Percentiles rank a stretch among this genome's conserved stretches.
These are phyloP conservation scores for Monilinia aucupariae DNA, from an alignment of 2,329 filamentous ascomycete genomes.

Conservation along the genomic window DNA sequence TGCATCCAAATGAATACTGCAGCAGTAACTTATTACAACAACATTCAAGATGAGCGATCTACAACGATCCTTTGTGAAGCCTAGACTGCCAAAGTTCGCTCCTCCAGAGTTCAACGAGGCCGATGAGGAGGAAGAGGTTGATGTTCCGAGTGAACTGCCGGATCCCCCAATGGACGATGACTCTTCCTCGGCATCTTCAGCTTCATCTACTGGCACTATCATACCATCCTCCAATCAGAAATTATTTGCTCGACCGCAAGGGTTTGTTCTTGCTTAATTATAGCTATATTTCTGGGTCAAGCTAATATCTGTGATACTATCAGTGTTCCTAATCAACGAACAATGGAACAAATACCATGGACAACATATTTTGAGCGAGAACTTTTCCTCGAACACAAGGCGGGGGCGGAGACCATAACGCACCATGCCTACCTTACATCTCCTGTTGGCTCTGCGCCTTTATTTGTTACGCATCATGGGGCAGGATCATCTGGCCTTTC, in stretches of 20 bases:
- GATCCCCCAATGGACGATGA: slow-evolving; percentile 50
- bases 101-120: slow-evolving; percentile 48
- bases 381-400: slow-evolving; percentile 58
- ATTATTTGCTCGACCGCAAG: slow-evolving; percentile 65
- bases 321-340: slow-evolving; percentile 33
- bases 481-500: slow-evolving; percentile 90
- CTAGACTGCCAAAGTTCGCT: slow-evolving; percentile 61
- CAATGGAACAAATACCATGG: slow-evolving; percentile 53
- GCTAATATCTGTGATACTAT: slow-evolving; percentile 18
- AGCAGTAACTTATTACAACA: background rate
- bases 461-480: slow-evolving; percentile 93
- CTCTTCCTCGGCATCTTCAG: slow-evolving; percentile 65
- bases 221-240: slow-evolving; percentile 70
- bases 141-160: slow-evolving; percentile 37
- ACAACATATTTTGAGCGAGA: slow-evolving; percentile 88
- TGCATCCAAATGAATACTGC: background rate
- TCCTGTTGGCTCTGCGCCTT: slow-evolving; percentile 63
- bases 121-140: slow-evolving; percentile 42
- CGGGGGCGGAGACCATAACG: slow-evolving; percentile 45
- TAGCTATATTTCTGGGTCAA: background rate
- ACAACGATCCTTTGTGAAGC: slow-evolving; percentile 71
- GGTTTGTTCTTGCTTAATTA: slow-evolving; percentile 45
- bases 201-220: slow-evolving; percentile 88
- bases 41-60: slow-evolving; percentile 64
- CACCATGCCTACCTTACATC: slow-evolving; percentile 88